Percentiles rank a stretch among this genome's conserved stretches.
These are phyloP conservation scores for Exobasidium cylindrosporum DNA, from an alignment of 1,284 basidiomycete genomes.

Conservation along the genomic window DNA sequence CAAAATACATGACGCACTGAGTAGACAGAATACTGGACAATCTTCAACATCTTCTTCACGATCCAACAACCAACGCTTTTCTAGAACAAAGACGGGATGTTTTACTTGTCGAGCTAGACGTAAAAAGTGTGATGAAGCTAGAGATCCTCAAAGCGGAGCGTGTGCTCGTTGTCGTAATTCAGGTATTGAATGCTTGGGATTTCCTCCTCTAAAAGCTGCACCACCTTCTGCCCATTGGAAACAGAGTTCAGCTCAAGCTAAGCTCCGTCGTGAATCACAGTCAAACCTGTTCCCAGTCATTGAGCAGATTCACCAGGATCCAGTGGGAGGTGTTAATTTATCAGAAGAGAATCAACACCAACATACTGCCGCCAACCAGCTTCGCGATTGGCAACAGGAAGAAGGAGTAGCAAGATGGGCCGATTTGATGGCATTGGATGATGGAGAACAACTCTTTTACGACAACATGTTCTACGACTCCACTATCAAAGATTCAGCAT, in stretches of 20 bases:
- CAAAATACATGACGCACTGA: too few species aligned
- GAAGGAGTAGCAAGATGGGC: background rate
- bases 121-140: constrained; percentile 11
- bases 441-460: background rate
- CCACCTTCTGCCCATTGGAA: background rate
- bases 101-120: constrained; percentile 10
- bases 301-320: too few species aligned
- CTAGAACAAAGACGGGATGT: constrained; percentile 11
- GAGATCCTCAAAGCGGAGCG: constrained; percentile 5
- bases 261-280: too few species aligned
- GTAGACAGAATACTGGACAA: too few species aligned
- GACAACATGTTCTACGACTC: background rate
- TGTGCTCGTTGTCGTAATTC: constrained; percentile 6
- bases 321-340: too few species aligned
- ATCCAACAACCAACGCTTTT: too few species aligned
- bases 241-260: background rate
- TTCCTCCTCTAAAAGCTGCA: background rate
- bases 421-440: background rate
- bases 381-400: too few species aligned
- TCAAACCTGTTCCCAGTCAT: too few species aligned
- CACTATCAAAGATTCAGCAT: background rate
- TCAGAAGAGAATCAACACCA: too few species aligned
- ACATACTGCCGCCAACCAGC: too few species aligned
- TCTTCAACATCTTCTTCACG: too few species aligned
- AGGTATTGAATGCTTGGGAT: constrained; percentile 9